Conservation (phyloP, 169 alveolate genomes). For the Plasmodium yoelii region DNA sequence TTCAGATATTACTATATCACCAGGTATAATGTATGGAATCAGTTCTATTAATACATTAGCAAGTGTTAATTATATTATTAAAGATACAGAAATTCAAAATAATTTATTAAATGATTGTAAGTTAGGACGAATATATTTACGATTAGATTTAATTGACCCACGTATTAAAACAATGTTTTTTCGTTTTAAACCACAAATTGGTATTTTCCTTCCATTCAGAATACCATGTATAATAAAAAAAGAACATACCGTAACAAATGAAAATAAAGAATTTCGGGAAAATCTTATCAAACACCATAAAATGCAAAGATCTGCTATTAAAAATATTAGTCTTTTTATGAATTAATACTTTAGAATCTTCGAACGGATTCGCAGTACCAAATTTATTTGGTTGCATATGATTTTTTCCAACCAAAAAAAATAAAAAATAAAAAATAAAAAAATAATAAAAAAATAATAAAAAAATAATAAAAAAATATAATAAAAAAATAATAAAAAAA, state of each 20-base stretch:
- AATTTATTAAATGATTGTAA: constrained; percentile 30
- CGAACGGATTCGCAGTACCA: background rate
- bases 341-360: constrained; percentile 8
- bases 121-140: constrained; percentile 58
- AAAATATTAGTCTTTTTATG: constrained; percentile 60
- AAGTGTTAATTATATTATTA: constrained; percentile 32
- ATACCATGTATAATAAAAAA: constrained; percentile 43
- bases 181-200: constrained; percentile 64
- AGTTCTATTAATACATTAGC: constrained; percentile 39
- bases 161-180: constrained; percentile 52
- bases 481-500: too few relatives aligned
- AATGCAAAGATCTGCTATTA: constrained; percentile 48
- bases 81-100: constrained; percentile 9
- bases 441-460: too few relatives aligned
- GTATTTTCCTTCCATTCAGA: constrained; percentile 46
- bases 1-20: constrained; percentile 57
- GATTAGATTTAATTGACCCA: constrained; percentile 16
- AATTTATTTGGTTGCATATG: background rate
- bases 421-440: too few relatives aligned
- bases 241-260: background rate
- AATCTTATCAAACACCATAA: constrained; percentile 44
- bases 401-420: too few relatives aligned
- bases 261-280: constrained; percentile 41
- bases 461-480: too few relatives aligned
- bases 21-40: constrained; percentile 70